Conservation (phyloP, 768 basidiomycete genomes). For the Kwoniella sp. region DNA sequence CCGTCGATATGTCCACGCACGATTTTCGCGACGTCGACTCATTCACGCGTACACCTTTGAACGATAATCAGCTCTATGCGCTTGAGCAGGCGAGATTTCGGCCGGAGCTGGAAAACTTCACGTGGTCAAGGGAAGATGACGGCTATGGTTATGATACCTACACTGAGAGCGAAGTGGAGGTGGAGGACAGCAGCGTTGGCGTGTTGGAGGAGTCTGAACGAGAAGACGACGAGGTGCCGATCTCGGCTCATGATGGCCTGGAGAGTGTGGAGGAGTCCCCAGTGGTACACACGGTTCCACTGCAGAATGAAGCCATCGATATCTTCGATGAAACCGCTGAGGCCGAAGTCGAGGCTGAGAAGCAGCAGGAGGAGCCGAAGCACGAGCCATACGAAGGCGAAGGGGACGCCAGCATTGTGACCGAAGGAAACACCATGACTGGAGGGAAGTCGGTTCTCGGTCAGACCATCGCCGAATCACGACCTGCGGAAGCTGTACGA, state of each 20-base stretch:
- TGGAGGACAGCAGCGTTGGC: neutral
- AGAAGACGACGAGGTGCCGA: slow-evolving; percentile 6
- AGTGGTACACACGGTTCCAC: neutral
- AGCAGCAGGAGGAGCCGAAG: neutral
- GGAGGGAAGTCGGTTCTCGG: neutral
- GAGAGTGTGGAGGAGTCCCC: neutral
- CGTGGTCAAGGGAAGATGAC: slow-evolving; percentile 36
- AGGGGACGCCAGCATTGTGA: neutral
- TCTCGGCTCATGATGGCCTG: neutral
- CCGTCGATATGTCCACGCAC: slow-evolving; percentile 64
- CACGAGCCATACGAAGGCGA: neutral
- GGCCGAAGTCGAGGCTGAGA: neutral
- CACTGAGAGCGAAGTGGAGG: slow-evolving; percentile 18
- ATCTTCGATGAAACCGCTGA: neutral
- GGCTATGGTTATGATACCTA: slow-evolving; percentile 5
- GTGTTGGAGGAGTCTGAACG: slow-evolving; percentile 2
- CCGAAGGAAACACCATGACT: neutral
- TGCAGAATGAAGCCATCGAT: neutral
- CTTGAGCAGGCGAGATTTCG: slow-evolving; percentile 32
- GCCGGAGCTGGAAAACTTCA: slow-evolving; percentile 32
- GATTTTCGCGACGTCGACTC: slow-evolving; percentile 11
- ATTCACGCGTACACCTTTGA: slow-evolving; percentile 25
- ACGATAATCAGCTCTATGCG: slow-evolving; percentile 40
- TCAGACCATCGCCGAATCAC: neutral
- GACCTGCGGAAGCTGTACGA: neutral